These are phyloP conservation scores for Kregervanrija fluxuum DNA, from an alignment of 805 yeast genomes.

Conservation along the genomic window DNA sequence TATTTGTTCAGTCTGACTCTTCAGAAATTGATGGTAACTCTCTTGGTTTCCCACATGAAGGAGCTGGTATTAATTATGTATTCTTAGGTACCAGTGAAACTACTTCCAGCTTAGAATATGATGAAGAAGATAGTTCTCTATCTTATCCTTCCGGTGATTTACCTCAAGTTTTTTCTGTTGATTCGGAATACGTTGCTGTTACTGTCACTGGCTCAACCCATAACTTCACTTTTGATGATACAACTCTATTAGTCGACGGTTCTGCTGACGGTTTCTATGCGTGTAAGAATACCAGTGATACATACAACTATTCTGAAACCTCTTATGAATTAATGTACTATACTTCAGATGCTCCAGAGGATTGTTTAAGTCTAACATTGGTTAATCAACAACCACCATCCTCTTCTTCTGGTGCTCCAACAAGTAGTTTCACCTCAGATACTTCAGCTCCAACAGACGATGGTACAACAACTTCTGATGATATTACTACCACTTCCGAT, in stretches of 20 bases:
- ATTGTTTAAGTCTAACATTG: slow-evolving; percentile 8
- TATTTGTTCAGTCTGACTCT: slow-evolving; percentile 23
- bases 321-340: slow-evolving; percentile 26
- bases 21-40: slow-evolving; percentile 22
- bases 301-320: slow-evolving; percentile 31
- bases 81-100: slow-evolving; percentile 21
- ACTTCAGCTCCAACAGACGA: too few relatives aligned
- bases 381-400: not conserved
- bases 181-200: slow-evolving; percentile 7
- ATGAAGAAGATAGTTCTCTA: slow-evolving; percentile 8
- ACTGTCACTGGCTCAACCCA: slow-evolving; percentile 10
- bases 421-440: too few relatives aligned
- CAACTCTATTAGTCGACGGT: slow-evolving; percentile 25
- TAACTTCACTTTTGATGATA: slow-evolving; percentile 15
- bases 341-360: slow-evolving; percentile 19
- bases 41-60: slow-evolving; percentile 34
- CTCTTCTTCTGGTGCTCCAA: too few relatives aligned
- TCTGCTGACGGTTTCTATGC: slow-evolving; percentile 32
- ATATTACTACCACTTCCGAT: too few relatives aligned
- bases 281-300: slow-evolving; percentile 37
- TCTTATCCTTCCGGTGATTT: slow-evolving; percentile 1
- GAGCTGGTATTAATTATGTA: slow-evolving; percentile 40
- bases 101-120: slow-evolving; percentile 10
- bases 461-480: too few relatives aligned
- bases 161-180: slow-evolving; percentile 1